Conservation (phyloP, 2,329 filamentous ascomycete species). For the Elsinoe necatrix region DNA sequence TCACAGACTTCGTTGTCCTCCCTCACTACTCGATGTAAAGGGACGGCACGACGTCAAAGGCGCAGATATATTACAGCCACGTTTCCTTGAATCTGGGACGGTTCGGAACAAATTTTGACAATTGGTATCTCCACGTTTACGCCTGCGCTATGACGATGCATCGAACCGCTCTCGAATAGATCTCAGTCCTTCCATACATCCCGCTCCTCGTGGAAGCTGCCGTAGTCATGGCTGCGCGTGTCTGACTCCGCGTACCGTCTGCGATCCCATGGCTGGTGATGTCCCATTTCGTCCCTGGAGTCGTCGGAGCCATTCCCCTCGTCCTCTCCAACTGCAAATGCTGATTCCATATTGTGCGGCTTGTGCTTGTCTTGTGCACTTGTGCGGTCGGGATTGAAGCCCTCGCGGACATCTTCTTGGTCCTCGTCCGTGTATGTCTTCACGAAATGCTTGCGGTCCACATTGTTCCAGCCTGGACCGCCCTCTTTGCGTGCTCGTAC, state of each 20-base stretch:
- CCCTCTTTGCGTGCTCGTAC: constrained; percentile 55
- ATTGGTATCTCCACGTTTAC: not conserved
- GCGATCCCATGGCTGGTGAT: constrained; percentile 40
- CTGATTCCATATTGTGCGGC: constrained; percentile 37
- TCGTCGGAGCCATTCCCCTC: constrained; percentile 31
- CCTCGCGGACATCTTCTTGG: constrained; percentile 46
- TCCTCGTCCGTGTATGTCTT: constrained; percentile 41
- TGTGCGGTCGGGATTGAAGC: constrained; percentile 44
- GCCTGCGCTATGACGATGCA: constrained; percentile 11
- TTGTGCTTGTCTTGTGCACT: constrained; percentile 36
- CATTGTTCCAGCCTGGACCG: constrained; percentile 52
- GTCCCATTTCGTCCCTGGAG: constrained; percentile 29
- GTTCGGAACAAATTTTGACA: not conserved
- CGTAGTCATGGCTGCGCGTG: constrained; percentile 29
- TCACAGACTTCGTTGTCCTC: not conserved
- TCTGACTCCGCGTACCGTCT: constrained; percentile 25
- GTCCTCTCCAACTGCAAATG: constrained; percentile 37
- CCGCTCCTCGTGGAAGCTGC: constrained; percentile 36
- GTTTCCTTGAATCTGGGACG: not conserved
- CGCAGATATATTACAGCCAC: not conserved
- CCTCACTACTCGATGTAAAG: not conserved
- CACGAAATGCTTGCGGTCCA: constrained; percentile 48
- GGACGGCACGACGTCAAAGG: not conserved
- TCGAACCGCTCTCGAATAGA: not conserved
- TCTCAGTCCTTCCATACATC: constrained; percentile 28